Evolutionary conservation across 345 rosid species (phyloP), one percentile per base, ranked within the genome.

Genomic region (Pistacia vera): DNA sequence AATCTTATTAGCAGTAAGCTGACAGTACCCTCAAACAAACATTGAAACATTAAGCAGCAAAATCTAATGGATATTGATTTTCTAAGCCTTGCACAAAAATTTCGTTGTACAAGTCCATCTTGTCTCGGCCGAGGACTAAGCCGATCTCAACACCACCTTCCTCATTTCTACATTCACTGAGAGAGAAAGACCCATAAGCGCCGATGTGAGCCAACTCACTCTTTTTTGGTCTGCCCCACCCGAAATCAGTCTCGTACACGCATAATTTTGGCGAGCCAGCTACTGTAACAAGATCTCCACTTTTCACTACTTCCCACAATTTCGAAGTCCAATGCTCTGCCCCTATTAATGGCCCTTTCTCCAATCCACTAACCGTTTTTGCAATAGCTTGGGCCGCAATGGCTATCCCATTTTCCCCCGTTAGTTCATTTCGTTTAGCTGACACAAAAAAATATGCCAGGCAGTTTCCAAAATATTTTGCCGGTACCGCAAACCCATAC

Each of bases 171-270:
- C 79, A 25, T 35, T 83, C 84, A 2, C 14, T 18, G 2, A 83
- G 25, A 9, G 72, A 70, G 20, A 86, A 51, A 2, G 56, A 12
- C 0, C 70, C 64, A 9, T 66, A 52, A 6, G 36, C 72, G 60
- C 79, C 73, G 3, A 82, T 71, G 4, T 84, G 84, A 65, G 63
- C 77, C 33, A 64, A 11, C 66, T 76, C 78, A 22, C 36, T 60
- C 78, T 80, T 86, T 61, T 13, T 80, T 0, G 83, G 84, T 60
- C 70, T 82, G 20, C 89, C 87, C 89, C 87, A 86, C 12, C 84
- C 87, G 12, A 86, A 86, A 69, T 86, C 83, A 7, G 81, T 82
- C 1, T 83, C 82, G 10, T 82, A 86, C 1, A 68, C 84, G 2
- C 68, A 36, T 0, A 75, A 30, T 9, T 70, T 78, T 2, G 89